Evolutionary conservation across 208 protist genomes (phyloP).

Genomic region (Crithidia sp.): DNA sequence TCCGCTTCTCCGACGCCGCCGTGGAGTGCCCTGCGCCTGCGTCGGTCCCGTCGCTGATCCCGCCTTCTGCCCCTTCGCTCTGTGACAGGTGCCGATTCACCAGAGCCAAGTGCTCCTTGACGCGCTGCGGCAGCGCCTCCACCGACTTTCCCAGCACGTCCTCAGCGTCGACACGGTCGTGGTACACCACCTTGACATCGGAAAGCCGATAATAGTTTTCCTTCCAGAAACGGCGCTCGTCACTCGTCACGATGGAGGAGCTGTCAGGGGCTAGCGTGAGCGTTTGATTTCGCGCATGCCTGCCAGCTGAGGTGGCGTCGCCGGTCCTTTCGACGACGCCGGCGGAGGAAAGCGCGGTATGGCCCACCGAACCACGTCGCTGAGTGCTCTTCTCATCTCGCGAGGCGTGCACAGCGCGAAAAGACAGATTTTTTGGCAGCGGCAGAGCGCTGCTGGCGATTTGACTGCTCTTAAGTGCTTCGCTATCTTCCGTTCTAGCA

Average conservation of each 20-base stretch:
- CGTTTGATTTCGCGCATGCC: conserved; percentile 17
- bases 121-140: conserved; percentile 35
- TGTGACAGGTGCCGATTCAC: conserved; percentile 34
- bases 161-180: conserved; percentile 68
- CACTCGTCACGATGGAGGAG: conserved; percentile 48
- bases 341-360: conserved; percentile 7
- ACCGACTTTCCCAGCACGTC: conserved; percentile 42
- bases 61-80: conserved; percentile 5
- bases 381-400: not conserved
- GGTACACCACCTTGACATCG: conserved; percentile 65
- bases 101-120: conserved; percentile 51
- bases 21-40: not conserved
- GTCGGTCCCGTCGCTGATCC: not conserved
- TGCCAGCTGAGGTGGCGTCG: not conserved
- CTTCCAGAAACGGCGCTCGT: conserved; percentile 83
- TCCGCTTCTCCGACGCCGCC: conserved; percentile 12
- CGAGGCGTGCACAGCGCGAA: conserved; percentile 17
- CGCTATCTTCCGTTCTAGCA: too few species aligned
- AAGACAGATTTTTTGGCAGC: conserved; percentile 41
- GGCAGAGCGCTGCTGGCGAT: not conserved
- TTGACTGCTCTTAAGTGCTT: not conserved
- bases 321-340: conserved; percentile 5
- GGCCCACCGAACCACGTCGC: conserved; percentile 17
- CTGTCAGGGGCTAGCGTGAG: conserved; percentile 24
- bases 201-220: conserved; percentile 78